These are phyloP conservation scores for Salvia splendens DNA, from an alignment of 257 asterid genomes.

Conservation along the genomic window DNA sequence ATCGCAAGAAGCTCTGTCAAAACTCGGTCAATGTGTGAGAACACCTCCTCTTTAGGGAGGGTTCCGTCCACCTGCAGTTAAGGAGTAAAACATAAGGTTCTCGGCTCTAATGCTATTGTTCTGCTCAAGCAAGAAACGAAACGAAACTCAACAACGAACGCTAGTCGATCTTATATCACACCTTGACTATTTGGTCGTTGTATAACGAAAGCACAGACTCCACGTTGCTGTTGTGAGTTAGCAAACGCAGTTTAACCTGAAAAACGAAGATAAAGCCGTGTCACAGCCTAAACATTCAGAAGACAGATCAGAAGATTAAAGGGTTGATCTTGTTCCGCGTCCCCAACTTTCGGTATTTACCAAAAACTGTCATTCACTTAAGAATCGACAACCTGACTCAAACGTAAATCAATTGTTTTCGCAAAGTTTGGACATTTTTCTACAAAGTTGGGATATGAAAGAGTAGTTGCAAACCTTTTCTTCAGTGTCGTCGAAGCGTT, in stretches of 20 bases:
- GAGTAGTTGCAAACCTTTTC: constrained; percentile 58
- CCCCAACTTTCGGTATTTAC: no score
- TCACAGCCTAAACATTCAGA: neutral
- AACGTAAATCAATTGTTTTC: no score
- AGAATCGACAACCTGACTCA: neutral
- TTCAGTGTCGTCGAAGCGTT: constrained; percentile 97
- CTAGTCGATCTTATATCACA: constrained; percentile 28
- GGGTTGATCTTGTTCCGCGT: no score
- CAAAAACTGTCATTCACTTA: no score
- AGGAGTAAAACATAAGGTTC: constrained; percentile 6
- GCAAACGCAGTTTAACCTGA: constrained; percentile 86
- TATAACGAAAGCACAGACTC: constrained; percentile 80
- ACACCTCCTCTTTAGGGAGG: constrained; percentile 54
- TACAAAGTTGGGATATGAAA: no score
- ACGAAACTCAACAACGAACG: neutral
- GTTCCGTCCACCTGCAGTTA: constrained; percentile 60
- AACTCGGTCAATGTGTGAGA: constrained; percentile 46
- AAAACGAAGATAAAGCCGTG: constrained; percentile 16
- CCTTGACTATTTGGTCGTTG: constrained; percentile 63
- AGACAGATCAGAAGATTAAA: neutral
- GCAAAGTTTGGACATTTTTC: no score
- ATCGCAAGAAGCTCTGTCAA: constrained; percentile 47
- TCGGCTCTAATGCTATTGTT: neutral
- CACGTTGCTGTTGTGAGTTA: constrained; percentile 83
- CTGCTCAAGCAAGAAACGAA: neutral